Percentiles rank a stretch among this genome's conserved stretches.
Evolutionary conservation across 2,329 filamentous ascomycete genomes (phyloP).

Genomic region (Teratosphaeria zuluensis): DNA sequence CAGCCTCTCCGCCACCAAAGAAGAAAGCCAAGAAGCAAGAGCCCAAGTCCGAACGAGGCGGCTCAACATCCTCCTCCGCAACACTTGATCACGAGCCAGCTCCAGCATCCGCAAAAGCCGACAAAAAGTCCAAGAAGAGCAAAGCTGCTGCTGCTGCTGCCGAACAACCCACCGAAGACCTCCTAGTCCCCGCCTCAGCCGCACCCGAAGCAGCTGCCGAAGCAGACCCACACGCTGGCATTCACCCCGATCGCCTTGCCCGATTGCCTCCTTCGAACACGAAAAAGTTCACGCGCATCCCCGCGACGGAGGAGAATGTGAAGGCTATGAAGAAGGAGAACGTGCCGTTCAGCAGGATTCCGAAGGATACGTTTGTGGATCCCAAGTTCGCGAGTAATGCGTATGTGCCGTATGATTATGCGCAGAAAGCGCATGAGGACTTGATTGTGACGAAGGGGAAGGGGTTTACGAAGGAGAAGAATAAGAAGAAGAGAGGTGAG

Average conservation of each 20-base stretch:
- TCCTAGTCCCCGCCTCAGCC: conserved; percentile 4
- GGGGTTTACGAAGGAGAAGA: conserved; percentile 99
- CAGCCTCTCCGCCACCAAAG: conserved; percentile 6
- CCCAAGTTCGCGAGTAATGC: conserved; percentile 65
- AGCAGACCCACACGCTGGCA: conserved; percentile 22
- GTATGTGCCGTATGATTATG: conserved; percentile 79
- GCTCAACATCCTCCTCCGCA: conserved; percentile 31
- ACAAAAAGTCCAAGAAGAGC: not conserved
- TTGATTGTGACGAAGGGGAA: conserved; percentile 87
- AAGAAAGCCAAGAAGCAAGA: conserved; percentile 16
- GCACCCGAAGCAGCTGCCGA: conserved; percentile 20
- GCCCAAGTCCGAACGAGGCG: conserved; percentile 8
- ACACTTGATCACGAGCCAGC: conserved; percentile 12
- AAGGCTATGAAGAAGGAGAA: conserved; percentile 44
- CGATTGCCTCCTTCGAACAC: not conserved
- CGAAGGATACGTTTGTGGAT: conserved; percentile 58
- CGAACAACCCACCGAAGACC: not conserved
- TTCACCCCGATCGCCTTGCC: conserved; percentile 31
- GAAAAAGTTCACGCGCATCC: conserved; percentile 2
- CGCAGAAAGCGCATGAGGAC: conserved; percentile 77
- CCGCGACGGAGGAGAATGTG: conserved; percentile 11
- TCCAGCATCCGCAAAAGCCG: conserved; percentile 6
- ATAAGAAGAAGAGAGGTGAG: conserved; percentile 54
- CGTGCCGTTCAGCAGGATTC: conserved; percentile 69
- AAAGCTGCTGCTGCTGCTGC: not conserved